These are phyloP conservation scores for Trichoderma afroharzianum DNA, from an alignment of 2,329 filamentous ascomycete species.

Conservation along the genomic window DNA sequence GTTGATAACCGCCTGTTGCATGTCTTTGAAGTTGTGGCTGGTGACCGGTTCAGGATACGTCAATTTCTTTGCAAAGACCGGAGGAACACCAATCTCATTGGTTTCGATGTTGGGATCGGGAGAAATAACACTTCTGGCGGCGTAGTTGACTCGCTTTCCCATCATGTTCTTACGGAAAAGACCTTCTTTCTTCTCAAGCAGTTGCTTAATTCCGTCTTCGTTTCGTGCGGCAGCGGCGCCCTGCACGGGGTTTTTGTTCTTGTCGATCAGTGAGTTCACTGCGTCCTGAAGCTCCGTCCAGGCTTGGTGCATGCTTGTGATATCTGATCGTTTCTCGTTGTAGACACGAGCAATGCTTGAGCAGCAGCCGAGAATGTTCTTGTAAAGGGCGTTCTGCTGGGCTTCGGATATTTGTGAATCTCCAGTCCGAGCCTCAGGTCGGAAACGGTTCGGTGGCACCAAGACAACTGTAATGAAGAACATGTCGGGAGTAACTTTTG, in stretches of 20 bases:
- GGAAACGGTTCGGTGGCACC: slow-evolving; percentile 87
- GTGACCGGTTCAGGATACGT: slow-evolving; percentile 98
- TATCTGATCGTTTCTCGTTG: slow-evolving; percentile 42
- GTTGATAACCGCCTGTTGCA: slow-evolving; percentile 95
- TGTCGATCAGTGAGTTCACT: slow-evolving; percentile 91
- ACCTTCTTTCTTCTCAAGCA: slow-evolving; percentile 97
- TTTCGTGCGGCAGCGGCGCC: slow-evolving; percentile 73
- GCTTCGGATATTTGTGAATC: slow-evolving; percentile 80
- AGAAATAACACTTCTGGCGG: slow-evolving; percentile 94
- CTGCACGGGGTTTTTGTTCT: slow-evolving; percentile 77
- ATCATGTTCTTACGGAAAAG: slow-evolving; percentile 99
- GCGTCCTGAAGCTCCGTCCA: slow-evolving; percentile 82
- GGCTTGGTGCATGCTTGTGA: slow-evolving; percentile 73
- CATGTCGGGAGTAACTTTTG: slow-evolving; percentile 72
- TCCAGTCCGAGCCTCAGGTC: slow-evolving; percentile 80
- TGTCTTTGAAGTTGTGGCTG: slow-evolving; percentile 91
- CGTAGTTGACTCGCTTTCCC: slow-evolving; percentile 99
- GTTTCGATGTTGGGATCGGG: slow-evolving; percentile 98
- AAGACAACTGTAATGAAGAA: slow-evolving; percentile 87
- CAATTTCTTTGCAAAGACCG: slow-evolving; percentile 94
- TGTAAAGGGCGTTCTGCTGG: slow-evolving; percentile 84
- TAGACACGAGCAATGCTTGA: slow-evolving; percentile 71
- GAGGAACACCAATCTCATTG: slow-evolving; percentile 95
- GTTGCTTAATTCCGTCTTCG: slow-evolving; percentile 95
- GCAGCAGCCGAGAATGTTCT: slow-evolving; percentile 73